phyloP scores from a whole-genome alignment of 1,284 basidiomycete species.

The Trichosporon inkin region DNA sequence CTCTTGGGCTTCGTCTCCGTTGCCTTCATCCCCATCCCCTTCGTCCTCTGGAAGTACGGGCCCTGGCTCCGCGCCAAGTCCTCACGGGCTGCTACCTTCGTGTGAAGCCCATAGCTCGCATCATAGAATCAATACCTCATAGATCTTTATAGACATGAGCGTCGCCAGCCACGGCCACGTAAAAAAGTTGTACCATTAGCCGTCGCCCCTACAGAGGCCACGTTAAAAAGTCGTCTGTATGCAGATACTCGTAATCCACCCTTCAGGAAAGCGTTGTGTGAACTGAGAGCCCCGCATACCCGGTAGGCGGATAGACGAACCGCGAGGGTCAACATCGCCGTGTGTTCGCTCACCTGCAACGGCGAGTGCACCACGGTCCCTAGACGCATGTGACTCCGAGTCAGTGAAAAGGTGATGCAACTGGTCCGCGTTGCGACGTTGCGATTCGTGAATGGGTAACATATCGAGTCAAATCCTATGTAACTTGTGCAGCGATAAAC shows the following conservation, averaged over 20 bases:
- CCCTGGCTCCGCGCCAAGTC: slow-evolving; percentile 46
- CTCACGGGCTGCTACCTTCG: not conserved
- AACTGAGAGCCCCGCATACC: not conserved
- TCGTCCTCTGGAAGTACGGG: slow-evolving; percentile 51
- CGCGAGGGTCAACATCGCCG: no score
- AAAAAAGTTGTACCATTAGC: slow-evolving; percentile 1
- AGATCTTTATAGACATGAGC: slow-evolving; percentile 1
- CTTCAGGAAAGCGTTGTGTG: not conserved
- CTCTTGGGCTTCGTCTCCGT: slow-evolving; percentile 42
- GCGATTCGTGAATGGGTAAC: slow-evolving; percentile 4
- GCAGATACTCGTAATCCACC: not conserved
- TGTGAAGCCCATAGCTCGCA: not conserved
- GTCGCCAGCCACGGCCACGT: slow-evolving; percentile 4
- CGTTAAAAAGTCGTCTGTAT: slow-evolving; percentile 7
- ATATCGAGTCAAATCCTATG: slow-evolving; percentile 9
- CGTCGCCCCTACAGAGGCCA: not conserved
- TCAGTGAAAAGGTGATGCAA: no score
- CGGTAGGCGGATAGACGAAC: no score
- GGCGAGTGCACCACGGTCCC: not conserved
- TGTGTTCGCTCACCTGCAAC: not conserved
- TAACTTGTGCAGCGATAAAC: slow-evolving; percentile 7
- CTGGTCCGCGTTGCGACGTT: no score
- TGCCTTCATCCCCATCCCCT: slow-evolving; percentile 33
- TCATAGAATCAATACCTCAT: not conserved
- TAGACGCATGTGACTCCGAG: no score